Base-by-base conservation (phyloP, 345 rosid genomes). In the Erysimum cheiranthoides region DNA sequence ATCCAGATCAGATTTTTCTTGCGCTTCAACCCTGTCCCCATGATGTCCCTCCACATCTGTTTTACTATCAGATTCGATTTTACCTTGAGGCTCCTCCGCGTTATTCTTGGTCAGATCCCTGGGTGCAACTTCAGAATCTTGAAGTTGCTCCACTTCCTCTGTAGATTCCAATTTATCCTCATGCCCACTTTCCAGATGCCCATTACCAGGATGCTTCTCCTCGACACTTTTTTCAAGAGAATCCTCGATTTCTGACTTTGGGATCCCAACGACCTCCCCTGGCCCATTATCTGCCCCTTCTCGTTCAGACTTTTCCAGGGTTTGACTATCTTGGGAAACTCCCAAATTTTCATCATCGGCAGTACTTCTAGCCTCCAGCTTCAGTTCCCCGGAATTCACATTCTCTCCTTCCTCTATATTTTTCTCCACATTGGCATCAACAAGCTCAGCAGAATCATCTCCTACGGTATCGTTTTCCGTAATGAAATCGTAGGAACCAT, bases 401-500 rank as follows among this genome's bases (percentile, higher is more conserved):
- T 35, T n/a, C 25, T 68, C 71, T 30, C 60, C 73, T 6, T 62
- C 68, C 62, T 40, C 46, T 4, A 17, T 71, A 60, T 77, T 80
- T 51, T 61, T 78, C 47, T 62, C 76, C 45, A 43, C 59, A 50
- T 61, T 40, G 46, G 36, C 46, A 51, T 68, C 61, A 46, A 39
- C 47, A 17, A 51, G 47, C 42, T 69, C 16, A 53, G 12, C 61
- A 58, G 78, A 71, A 75, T 79, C 86, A 61, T 74, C 84, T 43
- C 66, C 73, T 0, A 32, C 86, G 14, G 39, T 79, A 52, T 75
- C 85, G 28, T 73, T 80, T 11, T 79, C 85, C 57, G 71, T 74
- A 17, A 85, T 77, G 64, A 84, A 81, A 63, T 81, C 89, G 36
- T 81, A 81, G 52, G 82, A 70, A 61, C 73, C 80, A 49, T 81